Conservation (phyloP, 768 basidiomycete species). For the Chiua virens region DNA sequence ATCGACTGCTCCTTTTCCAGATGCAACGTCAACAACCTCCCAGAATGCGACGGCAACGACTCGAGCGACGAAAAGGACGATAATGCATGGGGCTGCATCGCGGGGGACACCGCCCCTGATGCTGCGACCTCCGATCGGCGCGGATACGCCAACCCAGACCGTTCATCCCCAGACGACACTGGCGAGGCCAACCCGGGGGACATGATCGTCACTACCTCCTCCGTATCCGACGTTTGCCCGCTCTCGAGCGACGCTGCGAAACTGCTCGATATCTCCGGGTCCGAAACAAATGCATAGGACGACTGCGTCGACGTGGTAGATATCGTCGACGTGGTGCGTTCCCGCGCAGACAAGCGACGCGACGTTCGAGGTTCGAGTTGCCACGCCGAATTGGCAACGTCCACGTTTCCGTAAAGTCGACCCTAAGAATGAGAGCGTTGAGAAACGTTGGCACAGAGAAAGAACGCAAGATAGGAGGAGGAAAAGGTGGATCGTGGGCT, state of each 20-base stretch:
- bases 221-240: constrained; percentile 67
- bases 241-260: constrained; percentile 82
- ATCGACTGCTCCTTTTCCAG: constrained; percentile 76
- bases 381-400: constrained; percentile 69
- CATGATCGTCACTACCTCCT: constrained; percentile 53
- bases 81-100: constrained; percentile 49
- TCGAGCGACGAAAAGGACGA: constrained; percentile 83
- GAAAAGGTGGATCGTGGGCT: too few species aligned
- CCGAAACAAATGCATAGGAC: constrained; percentile 81
- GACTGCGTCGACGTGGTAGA: constrained; percentile 79
- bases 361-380: constrained; percentile 71
- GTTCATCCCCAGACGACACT: constrained; percentile 57
- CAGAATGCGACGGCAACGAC: constrained; percentile 59
- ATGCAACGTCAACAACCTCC: constrained; percentile 75
- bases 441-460: too few species aligned
- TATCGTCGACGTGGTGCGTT: constrained; percentile 72
- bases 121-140: constrained; percentile 27
- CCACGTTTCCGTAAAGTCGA: constrained; percentile 68
- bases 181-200: constrained; percentile 68
- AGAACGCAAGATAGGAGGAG: too few species aligned
- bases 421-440: constrained; percentile 45
- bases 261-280: constrained; percentile 81
- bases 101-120: constrained; percentile 60
- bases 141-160: constrained; percentile 19
- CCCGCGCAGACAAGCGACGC: constrained; percentile 49